Evolutionary conservation across 345 rosid genomes (phyloP).

Genomic region (Aurinia saxatilis): DNA sequence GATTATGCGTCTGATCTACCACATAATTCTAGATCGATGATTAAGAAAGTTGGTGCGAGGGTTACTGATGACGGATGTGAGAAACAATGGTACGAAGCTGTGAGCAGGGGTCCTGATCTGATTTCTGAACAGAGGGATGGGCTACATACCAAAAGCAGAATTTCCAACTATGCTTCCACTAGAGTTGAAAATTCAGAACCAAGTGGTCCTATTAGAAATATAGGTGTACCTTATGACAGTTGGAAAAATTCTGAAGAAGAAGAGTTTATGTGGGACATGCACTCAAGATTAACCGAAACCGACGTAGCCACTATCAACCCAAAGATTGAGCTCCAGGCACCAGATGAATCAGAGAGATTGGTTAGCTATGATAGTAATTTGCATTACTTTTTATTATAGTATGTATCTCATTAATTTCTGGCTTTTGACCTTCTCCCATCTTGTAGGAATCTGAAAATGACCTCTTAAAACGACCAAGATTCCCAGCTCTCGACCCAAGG

Average conservation of each 20-base stretch:
- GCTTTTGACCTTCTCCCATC: slow-evolving; percentile 4
- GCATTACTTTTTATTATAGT: neutral
- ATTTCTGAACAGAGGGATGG: slow-evolving; percentile 60
- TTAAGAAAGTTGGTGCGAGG: slow-evolving; percentile 49
- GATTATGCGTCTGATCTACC: slow-evolving; percentile 60
- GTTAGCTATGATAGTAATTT: slow-evolving; percentile 35
- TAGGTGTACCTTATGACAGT: slow-evolving; percentile 45
- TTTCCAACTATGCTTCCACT: slow-evolving; percentile 38
- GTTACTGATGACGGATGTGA: slow-evolving; percentile 52
- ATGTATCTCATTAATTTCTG: neutral
- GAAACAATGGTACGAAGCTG: slow-evolving; percentile 51
- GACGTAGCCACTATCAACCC: slow-evolving; percentile 37
- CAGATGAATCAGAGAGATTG: slow-evolving; percentile 58
- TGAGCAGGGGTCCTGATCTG: slow-evolving; percentile 43
- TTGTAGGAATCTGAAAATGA: slow-evolving; percentile 58
- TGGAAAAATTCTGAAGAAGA: slow-evolving; percentile 98
- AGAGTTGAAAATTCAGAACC: slow-evolving; percentile 42
- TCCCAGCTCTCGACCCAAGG: slow-evolving; percentile 37
- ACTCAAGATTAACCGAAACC: slow-evolving; percentile 58
- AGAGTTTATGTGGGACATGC: slow-evolving; percentile 96
- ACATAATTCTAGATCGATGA: slow-evolving; percentile 43
- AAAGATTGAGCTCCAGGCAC: slow-evolving; percentile 46
- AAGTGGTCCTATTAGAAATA: slow-evolving; percentile 35
- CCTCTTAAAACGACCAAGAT: slow-evolving; percentile 35
- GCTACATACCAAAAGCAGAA: slow-evolving; percentile 44